Conservation (phyloP, 2,329 filamentous ascomycete genomes). For the Amphichorda felina region DNA sequence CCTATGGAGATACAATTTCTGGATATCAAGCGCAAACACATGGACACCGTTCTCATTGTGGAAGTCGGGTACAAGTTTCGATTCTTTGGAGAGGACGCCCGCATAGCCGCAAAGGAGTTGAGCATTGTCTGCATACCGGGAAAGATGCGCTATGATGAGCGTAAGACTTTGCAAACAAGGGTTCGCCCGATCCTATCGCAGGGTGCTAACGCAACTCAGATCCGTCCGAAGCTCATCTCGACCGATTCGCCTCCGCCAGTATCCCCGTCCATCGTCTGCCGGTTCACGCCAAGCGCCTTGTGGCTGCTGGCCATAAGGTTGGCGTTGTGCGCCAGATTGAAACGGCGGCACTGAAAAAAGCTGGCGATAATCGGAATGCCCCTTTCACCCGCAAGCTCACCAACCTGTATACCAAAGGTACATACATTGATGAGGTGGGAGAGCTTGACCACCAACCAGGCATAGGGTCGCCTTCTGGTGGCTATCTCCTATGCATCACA, state of each 20-base stretch:
- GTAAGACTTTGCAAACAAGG: constrained; percentile 32
- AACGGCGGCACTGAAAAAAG: constrained; percentile 91
- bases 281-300: constrained; percentile 87
- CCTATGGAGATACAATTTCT: constrained; percentile 90
- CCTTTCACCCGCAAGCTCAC: constrained; percentile 90
- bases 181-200: not conserved
- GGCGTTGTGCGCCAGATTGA: constrained; percentile 91
- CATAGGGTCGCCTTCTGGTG: constrained; percentile 46
- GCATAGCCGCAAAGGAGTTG: constrained; percentile 77
- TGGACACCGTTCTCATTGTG: constrained; percentile 82
- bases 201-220: constrained; percentile 29
- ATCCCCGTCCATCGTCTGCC: constrained; percentile 85
- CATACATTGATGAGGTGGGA: constrained; percentile 89
- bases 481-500: constrained; percentile 89
- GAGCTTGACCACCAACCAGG: constrained; percentile 48
- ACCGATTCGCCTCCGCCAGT: constrained; percentile 88
- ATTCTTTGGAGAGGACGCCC: constrained; percentile 92
- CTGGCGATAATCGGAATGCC: constrained; percentile 83
- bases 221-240: constrained; percentile 81
- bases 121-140: constrained; percentile 95
- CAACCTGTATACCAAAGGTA: constrained; percentile 95
- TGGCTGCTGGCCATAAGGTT: constrained; percentile 89
- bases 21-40: constrained; percentile 83
- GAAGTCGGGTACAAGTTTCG: constrained; percentile 98
- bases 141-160: constrained; percentile 88